Evolutionary conservation across 805 yeast species (phyloP).

Genomic region (Nakazawaea molendinolei): DNA sequence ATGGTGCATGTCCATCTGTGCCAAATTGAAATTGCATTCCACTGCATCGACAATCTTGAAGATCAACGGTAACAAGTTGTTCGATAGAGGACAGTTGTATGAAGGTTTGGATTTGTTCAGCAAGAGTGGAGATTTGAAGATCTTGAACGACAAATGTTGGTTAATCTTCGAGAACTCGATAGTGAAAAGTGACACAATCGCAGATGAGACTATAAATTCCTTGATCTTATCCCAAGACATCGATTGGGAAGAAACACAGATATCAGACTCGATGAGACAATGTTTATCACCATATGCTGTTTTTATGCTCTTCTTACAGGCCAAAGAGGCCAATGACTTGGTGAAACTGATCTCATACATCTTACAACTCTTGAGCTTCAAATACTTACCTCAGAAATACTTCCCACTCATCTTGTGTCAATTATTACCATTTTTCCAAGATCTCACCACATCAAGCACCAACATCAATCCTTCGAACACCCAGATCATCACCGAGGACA

Average conservation of each 20-base stretch:
- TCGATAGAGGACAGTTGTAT: slow-evolving; percentile 47
- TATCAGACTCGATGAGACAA: slow-evolving; percentile 57
- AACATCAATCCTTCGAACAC: neutral
- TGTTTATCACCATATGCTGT: slow-evolving; percentile 68
- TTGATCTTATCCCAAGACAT: slow-evolving; percentile 33
- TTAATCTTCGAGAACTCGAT: slow-evolving; percentile 55
- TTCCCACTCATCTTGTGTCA: slow-evolving; percentile 44
- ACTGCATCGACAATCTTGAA: slow-evolving; percentile 52
- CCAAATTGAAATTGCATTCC: slow-evolving; percentile 52
- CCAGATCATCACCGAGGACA: slow-evolving; percentile 15
- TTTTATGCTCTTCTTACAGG: slow-evolving; percentile 41
- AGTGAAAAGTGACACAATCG: slow-evolving; percentile 42
- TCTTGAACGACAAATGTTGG: slow-evolving; percentile 49
- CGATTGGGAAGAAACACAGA: slow-evolving; percentile 22
- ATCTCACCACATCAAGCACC: slow-evolving; percentile 13
- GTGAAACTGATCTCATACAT: slow-evolving; percentile 24
- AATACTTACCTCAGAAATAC: slow-evolving; percentile 46
- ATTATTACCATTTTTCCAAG: slow-evolving; percentile 33
- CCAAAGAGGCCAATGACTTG: slow-evolving; percentile 21
- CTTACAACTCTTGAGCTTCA: slow-evolving; percentile 38
- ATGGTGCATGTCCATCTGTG: slow-evolving; percentile 71
- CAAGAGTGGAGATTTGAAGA: slow-evolving; percentile 50
- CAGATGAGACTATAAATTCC: slow-evolving; percentile 51
- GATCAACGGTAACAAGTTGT: slow-evolving; percentile 38
- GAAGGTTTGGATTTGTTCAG: slow-evolving; percentile 63